These are phyloP conservation scores for Hyphodiscus hymeniophilus DNA, from an alignment of 495 filamentous ascomycete genomes.

Conservation along the genomic window DNA sequence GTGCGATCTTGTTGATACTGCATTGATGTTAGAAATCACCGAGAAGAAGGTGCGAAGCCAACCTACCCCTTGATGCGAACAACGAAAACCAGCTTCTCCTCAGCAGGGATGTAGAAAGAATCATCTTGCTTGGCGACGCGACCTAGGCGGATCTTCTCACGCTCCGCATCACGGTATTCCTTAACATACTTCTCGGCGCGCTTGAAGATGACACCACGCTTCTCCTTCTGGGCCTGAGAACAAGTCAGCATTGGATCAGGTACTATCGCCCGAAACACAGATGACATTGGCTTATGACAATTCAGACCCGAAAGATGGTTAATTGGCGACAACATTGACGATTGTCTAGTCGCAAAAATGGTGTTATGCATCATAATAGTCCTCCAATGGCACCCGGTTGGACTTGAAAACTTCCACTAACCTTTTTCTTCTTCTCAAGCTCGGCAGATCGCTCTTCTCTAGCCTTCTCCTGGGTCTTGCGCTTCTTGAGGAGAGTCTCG, in stretches of 20 bases:
- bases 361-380: constrained; percentile 61
- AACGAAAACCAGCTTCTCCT: constrained; percentile 96
- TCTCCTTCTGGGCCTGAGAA: constrained; percentile 84
- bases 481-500: constrained; percentile 99
- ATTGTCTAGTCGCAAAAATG: constrained; percentile 78
- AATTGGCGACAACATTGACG: constrained; percentile 92
- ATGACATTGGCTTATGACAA: constrained; percentile 13
- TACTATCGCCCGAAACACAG: constrained; percentile 15
- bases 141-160: constrained; percentile 90
- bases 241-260: constrained; percentile 9
- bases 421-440: constrained; percentile 80
- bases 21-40: constrained; percentile 20
- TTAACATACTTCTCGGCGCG: constrained; percentile 98
- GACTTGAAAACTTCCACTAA: constrained; percentile 41
- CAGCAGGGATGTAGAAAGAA: constrained; percentile 85
- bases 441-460: constrained; percentile 77
- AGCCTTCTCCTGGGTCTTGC: constrained; percentile 98
- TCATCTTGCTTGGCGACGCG: constrained; percentile 86
- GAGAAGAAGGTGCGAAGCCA: constrained; percentile 21
- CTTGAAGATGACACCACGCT: constrained; percentile 97
- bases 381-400: constrained; percentile 32
- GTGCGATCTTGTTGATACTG: constrained; percentile 99
- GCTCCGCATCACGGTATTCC: constrained; percentile 97
- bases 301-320: constrained; percentile 99
- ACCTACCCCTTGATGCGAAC: constrained; percentile 93